Percentiles rank a stretch among this genome's conserved stretches.
phyloP scores from a whole-genome alignment of 306 rosid genomes.

The Dalbergia oliveri region DNA sequence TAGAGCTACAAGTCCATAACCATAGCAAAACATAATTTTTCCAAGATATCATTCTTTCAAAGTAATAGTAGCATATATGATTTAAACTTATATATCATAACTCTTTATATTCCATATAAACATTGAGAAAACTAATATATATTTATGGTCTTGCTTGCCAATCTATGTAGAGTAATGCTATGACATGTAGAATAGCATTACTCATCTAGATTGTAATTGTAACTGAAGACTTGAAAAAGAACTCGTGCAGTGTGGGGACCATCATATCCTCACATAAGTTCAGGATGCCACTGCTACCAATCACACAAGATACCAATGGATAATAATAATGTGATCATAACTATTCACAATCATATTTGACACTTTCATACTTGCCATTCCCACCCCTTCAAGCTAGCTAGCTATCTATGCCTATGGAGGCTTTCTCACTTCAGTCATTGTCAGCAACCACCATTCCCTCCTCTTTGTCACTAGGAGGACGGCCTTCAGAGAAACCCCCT shows the following conservation, averaged over 20 bases:
- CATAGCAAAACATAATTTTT: not conserved
- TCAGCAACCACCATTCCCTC: constrained; percentile 65
- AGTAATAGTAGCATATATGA: no score
- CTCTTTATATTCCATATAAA: no score
- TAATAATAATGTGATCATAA: constrained; percentile 37
- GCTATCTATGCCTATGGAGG: constrained; percentile 68
- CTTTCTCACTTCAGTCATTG: constrained; percentile 62
- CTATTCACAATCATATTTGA: constrained; percentile 18
- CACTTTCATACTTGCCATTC: constrained; percentile 11
- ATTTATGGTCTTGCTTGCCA: no score
- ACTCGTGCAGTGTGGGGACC: constrained; percentile 57
- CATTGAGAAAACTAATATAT: no score
- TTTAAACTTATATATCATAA: no score
- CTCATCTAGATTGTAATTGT: not conserved
- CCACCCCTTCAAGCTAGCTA: constrained; percentile 38
- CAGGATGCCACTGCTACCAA: constrained; percentile 50
- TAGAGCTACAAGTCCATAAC: not conserved
- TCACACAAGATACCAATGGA: constrained; percentile 48
- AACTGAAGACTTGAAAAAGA: constrained; percentile 17
- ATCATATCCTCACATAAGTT: constrained; percentile 72
- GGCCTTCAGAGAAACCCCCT: constrained; percentile 49
- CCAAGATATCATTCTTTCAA: not conserved
- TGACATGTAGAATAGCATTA: no score
- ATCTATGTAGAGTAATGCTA: no score
- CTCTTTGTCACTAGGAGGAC: constrained; percentile 52